Percentiles rank a stretch among this genome's conserved stretches.
Conservation (phyloP, 441 rosid species). For the Breynia disticha region DNA sequence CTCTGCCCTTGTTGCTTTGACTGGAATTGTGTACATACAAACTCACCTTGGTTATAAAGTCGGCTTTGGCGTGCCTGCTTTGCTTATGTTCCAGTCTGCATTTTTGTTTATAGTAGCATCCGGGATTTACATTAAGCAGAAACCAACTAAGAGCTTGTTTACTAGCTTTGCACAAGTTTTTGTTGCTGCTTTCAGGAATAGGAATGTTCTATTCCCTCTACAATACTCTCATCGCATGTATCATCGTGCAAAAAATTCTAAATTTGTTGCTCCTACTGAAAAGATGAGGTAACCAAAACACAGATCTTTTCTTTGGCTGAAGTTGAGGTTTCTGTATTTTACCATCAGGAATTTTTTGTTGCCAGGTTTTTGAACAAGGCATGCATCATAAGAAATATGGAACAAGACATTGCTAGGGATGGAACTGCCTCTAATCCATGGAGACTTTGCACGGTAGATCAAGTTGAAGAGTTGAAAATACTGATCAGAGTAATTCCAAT, state of each 20-base stretch:
- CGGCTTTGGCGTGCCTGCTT: slow-evolving; percentile 77
- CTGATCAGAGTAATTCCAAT: slow-evolving; percentile 65
- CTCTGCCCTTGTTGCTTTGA: slow-evolving; percentile 55
- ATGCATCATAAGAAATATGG: slow-evolving; percentile 53
- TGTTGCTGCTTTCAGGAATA: slow-evolving; percentile 55
- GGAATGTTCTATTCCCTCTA: slow-evolving; percentile 42
- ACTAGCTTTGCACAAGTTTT: slow-evolving; percentile 65
- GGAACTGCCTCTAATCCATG: slow-evolving; percentile 55
- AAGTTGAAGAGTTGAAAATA: slow-evolving; percentile 84
- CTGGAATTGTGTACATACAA: slow-evolving; percentile 77
- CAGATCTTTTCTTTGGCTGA: too few species aligned
- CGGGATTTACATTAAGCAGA: slow-evolving; percentile 51
- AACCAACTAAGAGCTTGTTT: slow-evolving; percentile 46
- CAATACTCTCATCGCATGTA: slow-evolving; percentile 29
- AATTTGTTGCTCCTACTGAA: slow-evolving; percentile 34
- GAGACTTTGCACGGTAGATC: slow-evolving; percentile 77
- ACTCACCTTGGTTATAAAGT: slow-evolving; percentile 70
- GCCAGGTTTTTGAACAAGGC: slow-evolving; percentile 79
- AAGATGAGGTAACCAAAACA: slow-evolving; percentile 72
- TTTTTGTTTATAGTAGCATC: slow-evolving; percentile 58
- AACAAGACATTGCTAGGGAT: slow-evolving; percentile 45
- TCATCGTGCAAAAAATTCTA: slow-evolving; percentile 37
- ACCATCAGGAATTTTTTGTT: not conserved
- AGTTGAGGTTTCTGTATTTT: not conserved
- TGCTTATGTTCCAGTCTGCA: slow-evolving; percentile 52